Evolutionary conservation across 2,329 filamentous ascomycete genomes (phyloP).

Genomic region (Aureobasidium sp.): DNA sequence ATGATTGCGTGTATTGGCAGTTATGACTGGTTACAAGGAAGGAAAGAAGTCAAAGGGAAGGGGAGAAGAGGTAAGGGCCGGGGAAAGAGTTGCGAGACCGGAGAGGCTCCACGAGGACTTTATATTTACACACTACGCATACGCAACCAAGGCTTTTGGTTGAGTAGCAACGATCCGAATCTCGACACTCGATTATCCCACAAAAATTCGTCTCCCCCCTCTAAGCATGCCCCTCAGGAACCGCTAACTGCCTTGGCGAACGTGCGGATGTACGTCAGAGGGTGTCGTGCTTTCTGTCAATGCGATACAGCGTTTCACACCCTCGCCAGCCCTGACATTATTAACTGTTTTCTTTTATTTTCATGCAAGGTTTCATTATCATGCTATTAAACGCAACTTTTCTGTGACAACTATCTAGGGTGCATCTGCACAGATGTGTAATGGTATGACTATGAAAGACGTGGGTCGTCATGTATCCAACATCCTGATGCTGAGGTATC

Average conservation of each 20-base stretch:
- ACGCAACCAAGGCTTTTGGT: constrained; percentile 11
- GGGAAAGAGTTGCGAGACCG: constrained; percentile 12
- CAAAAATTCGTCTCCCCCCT: constrained; percentile 5
- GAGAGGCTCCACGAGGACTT: neutral
- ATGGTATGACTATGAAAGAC: neutral
- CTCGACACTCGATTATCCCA: neutral
- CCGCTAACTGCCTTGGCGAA: constrained; percentile 7
- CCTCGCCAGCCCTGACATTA: neutral
- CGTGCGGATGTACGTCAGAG: constrained; percentile 3
- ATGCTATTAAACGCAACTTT: neutral
- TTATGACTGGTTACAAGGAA: neutral
- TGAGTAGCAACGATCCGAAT: constrained; percentile 9
- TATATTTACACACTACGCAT: constrained; percentile 5
- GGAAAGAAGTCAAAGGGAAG: constrained; percentile 3
- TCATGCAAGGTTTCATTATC: neutral
- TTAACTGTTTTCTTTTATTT: neutral
- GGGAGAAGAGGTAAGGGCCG: neutral
- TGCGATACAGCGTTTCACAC: neutral
- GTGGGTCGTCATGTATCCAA: constrained; percentile 5
- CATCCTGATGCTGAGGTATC: constrained; percentile 4
- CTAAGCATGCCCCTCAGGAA: constrained; percentile 8
- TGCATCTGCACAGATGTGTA: neutral
- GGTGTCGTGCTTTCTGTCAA: neutral
- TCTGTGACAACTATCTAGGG: neutral
- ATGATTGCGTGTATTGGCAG: constrained; percentile 25